Percentiles rank a stretch among this genome's conserved stretches.
phyloP scores from a whole-genome alignment of 2,329 filamentous ascomycete species.

The Ophiostoma piceae region DNA sequence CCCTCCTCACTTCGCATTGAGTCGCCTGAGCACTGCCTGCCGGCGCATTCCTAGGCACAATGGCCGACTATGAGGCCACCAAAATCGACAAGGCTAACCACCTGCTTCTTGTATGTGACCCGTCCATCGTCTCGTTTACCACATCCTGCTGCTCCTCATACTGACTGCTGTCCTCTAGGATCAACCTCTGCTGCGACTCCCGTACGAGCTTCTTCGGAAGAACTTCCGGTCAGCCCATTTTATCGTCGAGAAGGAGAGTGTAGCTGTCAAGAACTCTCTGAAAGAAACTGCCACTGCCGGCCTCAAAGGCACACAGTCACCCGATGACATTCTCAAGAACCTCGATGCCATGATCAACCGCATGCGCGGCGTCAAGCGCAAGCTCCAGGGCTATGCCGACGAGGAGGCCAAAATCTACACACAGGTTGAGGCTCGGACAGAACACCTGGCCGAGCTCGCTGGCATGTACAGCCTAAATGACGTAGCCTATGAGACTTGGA shows the following conservation, averaged over 20 bases:
- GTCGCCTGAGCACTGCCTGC: neutral
- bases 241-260: slow-evolving; percentile 66
- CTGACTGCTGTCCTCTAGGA: slow-evolving; percentile 53
- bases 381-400: slow-evolving; percentile 68
- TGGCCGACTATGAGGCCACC: slow-evolving; percentile 58
- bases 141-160: neutral
- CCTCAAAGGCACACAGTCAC: slow-evolving; percentile 54
- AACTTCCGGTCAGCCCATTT: slow-evolving; percentile 87
- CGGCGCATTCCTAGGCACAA: slow-evolving; percentile 33
- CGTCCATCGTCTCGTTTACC: neutral
- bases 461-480: slow-evolving; percentile 76
- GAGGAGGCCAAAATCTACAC: slow-evolving; percentile 74
- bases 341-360: slow-evolving; percentile 80
- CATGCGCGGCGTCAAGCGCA: slow-evolving; percentile 83
- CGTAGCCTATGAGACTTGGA: slow-evolving; percentile 91
- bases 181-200: slow-evolving; percentile 87
- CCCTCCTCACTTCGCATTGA: neutral
- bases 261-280: slow-evolving; percentile 55
- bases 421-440: slow-evolving; percentile 69
- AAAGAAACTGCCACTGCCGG: slow-evolving; percentile 63
- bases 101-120: slow-evolving; percentile 60
- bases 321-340: slow-evolving; percentile 68
- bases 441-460: slow-evolving; percentile 77
- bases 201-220: slow-evolving; percentile 85
- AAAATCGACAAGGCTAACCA: slow-evolving; percentile 71